phyloP scores from a whole-genome alignment of 1,139 yeast genomes.

The Scheffersomyces titani region DNA sequence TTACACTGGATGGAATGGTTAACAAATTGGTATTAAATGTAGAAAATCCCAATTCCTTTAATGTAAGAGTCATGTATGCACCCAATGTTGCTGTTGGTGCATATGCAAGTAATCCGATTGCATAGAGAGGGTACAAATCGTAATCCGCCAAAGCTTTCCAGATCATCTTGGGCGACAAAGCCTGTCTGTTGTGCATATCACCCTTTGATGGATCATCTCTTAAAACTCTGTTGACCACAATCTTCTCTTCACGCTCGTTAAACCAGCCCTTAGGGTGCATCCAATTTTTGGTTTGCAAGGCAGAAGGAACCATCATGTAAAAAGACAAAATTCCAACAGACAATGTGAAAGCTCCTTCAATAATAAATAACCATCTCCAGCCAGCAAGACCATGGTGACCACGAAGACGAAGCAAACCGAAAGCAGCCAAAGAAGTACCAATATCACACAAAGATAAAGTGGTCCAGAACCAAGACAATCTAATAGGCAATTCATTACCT shows the following conservation, averaged over 20 bases:
- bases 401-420: conserved; percentile 26
- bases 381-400: conserved; percentile 13
- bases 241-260: conserved; percentile 35
- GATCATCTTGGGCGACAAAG: conserved; percentile 22
- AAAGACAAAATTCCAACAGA: conserved; percentile 29
- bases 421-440: conserved; percentile 28
- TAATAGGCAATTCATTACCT: conserved; percentile 24
- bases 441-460: conserved; percentile 22
- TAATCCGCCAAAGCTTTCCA: conserved; percentile 21
- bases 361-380: conserved; percentile 40
- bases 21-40: conserved; percentile 21
- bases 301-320: conserved; percentile 37
- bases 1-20: conserved; percentile 18
- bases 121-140: conserved; percentile 25
- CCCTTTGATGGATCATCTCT: conserved; percentile 37
- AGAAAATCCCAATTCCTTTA: conserved; percentile 18
- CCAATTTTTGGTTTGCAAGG: conserved; percentile 27
- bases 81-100: conserved; percentile 13
- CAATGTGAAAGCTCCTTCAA: conserved; percentile 35
- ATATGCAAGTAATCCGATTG: conserved; percentile 17
- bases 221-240: conserved; percentile 29
- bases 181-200: conserved; percentile 35
- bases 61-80: conserved; percentile 14
- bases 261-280: conserved; percentile 36
- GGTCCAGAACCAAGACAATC: conserved; percentile 28